Base-by-base conservation (phyloP, 331 rosid species). In the Rosa hybrid region DNA sequence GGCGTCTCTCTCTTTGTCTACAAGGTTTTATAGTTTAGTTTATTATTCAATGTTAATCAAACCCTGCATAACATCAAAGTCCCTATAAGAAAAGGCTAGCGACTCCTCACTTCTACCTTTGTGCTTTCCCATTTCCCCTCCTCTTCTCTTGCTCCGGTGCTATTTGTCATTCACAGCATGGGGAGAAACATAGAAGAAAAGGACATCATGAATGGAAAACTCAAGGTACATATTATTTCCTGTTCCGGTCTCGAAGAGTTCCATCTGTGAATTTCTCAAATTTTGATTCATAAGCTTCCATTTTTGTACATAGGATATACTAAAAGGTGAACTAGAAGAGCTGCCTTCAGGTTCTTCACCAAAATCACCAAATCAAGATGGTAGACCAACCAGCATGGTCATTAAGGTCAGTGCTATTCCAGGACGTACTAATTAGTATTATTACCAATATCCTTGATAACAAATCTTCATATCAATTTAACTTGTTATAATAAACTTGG, bases 321-420 rank as follows among this genome's bases (percentile, higher is more conserved):
- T 46, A 48, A 45, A 56, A 74, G 72, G 74, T 56, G 85, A 81
- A 83, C 27, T 39, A 17, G 79, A 81, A 68, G 89, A 80, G 71
- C n/a, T 71, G 21, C 27, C 69, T 48, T 39, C 60, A 57, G 81
- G 79, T 72, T 81, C 85, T 59, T 38, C 67, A 57, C 82, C 79
- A 44, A 86, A 81, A 73, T 67, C 84, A 75, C 70, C 85, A 39
- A 75, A 81, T 42, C 84, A 83, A 75, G 83, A 80, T 74, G 78
- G 83, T 45, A 83, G 87, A 71, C 82, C 90, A 67, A 86, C 86
- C 79, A 86, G 90, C 71, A 86, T 86, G 90, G 83, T 82, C 41
- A 76, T 86, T 30, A 86, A 83, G 87, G 90, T 83, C 49, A 50
- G 51, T 64, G 49, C 6, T 30, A 9, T 49, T 75, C 25, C 23